A percentile compares a stretch with the other conserved stretches of the same genome.
Conservation (phyloP, 345 rosid genomes). For the Hibiscus syriacus region DNA sequence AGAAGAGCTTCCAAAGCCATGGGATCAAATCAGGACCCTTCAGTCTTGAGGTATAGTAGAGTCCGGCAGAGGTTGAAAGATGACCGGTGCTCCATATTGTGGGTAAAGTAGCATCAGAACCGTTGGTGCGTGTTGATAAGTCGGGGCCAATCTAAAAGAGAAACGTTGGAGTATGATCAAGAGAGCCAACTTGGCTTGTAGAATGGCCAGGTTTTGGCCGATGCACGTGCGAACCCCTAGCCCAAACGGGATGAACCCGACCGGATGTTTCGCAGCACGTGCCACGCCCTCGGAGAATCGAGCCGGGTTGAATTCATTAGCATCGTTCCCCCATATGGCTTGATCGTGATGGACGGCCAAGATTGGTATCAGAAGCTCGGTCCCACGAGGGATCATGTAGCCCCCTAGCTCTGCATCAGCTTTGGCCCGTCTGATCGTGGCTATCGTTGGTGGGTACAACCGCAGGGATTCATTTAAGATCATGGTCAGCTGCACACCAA, state of each 20-base stretch:
- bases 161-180: constrained; percentile 59
- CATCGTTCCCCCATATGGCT: constrained; percentile 73
- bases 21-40: constrained; percentile 1
- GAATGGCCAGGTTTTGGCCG: constrained; percentile 73
- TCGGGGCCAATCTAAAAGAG: constrained; percentile 51
- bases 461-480: constrained; percentile 57
- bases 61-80: constrained; percentile 28
- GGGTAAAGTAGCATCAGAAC: constrained; percentile 69
- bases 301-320: constrained; percentile 66
- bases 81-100: constrained; percentile 70
- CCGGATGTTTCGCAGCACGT: constrained; percentile 65
- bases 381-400: constrained; percentile 60
- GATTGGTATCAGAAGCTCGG: constrained; percentile 58
- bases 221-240: constrained; percentile 68
- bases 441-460: constrained; percentile 66
- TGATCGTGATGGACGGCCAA: constrained; percentile 67
- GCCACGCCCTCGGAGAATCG: constrained; percentile 66
- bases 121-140: constrained; percentile 74
- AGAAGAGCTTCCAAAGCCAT: background rate
- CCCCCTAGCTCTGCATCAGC: constrained; percentile 62
- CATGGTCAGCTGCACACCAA: constrained; percentile 50
- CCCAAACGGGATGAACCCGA: constrained; percentile 74
- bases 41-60: background rate
- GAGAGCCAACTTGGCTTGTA: constrained; percentile 66
- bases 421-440: constrained; percentile 60